Percentiles rank a stretch among this genome's conserved stretches.
Conservation (phyloP, 208 protist genomes). For the Leishmania tropica region DNA sequence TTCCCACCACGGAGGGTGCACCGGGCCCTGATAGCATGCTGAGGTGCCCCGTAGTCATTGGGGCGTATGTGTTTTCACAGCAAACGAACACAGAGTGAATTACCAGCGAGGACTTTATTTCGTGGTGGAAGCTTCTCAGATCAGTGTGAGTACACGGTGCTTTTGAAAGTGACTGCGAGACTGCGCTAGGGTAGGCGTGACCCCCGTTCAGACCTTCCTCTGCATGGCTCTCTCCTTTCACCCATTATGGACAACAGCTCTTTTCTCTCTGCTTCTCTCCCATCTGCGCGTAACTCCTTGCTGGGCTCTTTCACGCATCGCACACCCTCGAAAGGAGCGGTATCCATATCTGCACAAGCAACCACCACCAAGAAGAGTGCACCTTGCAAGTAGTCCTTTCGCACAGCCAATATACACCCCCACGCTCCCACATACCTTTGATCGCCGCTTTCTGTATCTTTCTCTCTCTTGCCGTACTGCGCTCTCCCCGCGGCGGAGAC, state of each 20-base stretch:
- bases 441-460: background rate
- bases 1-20: too few species aligned
- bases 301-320: background rate
- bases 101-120: background rate
- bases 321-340: background rate
- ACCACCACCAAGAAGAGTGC: background rate
- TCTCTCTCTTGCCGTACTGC: background rate
- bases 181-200: background rate
- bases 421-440: background rate
- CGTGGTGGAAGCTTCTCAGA: background rate
- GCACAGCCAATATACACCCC: background rate
- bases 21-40: background rate
- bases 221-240: background rate
- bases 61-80: background rate
- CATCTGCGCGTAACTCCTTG: background rate
- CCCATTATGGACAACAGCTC: background rate
- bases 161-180: background rate
- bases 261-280: background rate
- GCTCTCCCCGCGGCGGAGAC: background rate
- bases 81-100: background rate
- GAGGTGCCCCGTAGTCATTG: background rate
- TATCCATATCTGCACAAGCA: background rate
- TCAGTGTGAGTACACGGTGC: background rate
- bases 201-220: background rate
- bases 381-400: background rate